Conservation (phyloP, 2,329 filamentous ascomycete genomes). For the Aspergillus piperis region DNA sequence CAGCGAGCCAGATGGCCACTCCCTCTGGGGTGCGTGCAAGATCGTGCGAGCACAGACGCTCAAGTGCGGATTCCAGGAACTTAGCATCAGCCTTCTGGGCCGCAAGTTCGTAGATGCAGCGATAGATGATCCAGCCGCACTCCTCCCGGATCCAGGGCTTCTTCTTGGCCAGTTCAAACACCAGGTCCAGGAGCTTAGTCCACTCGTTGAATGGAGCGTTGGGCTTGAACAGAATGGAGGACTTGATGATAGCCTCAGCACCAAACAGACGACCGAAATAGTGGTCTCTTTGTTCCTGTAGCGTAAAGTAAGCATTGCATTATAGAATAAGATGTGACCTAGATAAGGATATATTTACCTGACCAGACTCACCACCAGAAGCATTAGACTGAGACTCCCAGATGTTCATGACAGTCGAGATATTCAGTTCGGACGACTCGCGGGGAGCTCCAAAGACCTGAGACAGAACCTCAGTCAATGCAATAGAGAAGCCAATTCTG, state of each 20-base stretch:
- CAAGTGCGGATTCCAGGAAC: conserved; percentile 63
- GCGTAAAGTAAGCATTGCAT: conserved; percentile 38
- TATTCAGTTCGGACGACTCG: conserved; percentile 36
- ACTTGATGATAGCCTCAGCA: conserved; percentile 80
- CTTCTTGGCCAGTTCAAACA: conserved; percentile 73
- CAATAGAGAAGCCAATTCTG: conserved; percentile 84
- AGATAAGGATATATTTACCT: conserved; percentile 42
- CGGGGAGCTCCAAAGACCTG: conserved; percentile 60
- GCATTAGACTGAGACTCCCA: conserved; percentile 56
- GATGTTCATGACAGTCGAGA: conserved; percentile 51
- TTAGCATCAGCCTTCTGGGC: conserved; percentile 41
- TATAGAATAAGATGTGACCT: neutral
- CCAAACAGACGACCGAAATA: conserved; percentile 85
- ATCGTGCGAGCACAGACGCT: conserved; percentile 63
- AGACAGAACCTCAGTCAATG: conserved; percentile 76
- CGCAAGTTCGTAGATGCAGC: conserved; percentile 63
- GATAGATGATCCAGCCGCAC: conserved; percentile 78
- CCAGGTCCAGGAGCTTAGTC: conserved; percentile 66
- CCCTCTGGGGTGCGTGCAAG: conserved; percentile 82
- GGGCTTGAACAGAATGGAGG: conserved; percentile 66
- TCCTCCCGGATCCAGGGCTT: conserved; percentile 89
- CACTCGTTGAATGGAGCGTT: conserved; percentile 54
- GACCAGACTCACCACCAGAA: conserved; percentile 54
- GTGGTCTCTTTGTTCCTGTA: conserved; percentile 81
- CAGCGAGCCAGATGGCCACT: conserved; percentile 81